Base-by-base conservation (phyloP, 352 stramenopile species). In the Phytophthora pseudosyringae region DNA sequence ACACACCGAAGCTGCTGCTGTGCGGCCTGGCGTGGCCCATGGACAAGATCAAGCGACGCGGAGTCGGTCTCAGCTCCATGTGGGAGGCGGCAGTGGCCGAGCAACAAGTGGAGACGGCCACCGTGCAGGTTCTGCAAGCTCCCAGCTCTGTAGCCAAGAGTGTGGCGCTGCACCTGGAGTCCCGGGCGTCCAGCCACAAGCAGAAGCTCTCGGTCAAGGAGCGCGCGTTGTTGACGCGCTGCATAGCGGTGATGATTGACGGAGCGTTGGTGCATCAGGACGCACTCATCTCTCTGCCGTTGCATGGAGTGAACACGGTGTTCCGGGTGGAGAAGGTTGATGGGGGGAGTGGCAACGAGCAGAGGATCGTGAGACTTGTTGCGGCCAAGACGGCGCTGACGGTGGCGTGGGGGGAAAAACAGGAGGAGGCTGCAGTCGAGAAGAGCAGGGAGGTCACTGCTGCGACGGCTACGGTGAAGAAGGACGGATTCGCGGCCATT, bases 11-110 rank as follows among this genome's bases (percentile, higher is more conserved):
- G 28, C 69, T 90, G 29, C 44, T 94, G 35, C 50, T 91, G 21
- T 89, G 82, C 38, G 83, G 84, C 8, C 29, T 92, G 47, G 83
- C 78, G 45, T 89, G 82, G 80, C 81, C 82, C 10, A 84, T 92
- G 59, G 78, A 91, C 51, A 91, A 87, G 47, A 79, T 92, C 69
- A 86, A 88, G 63, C 78, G 77, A 15, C 71, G 71, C 21, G 59
- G 76, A 38, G 76, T 92, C 9, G 86, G 82, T 44, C 59, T 94
- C 3, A 90, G 80, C 71, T 76, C 68, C 56, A 86, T 94, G 67
- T 94, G 86, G 86, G 84, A 91, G 64, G 73, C 71, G 7, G 67
- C 73, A 31, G 59, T 88, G 1, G 48, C 29, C 4, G 45, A 63
- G 25, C 44, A 71, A 58, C 25, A 61, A 16, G 54, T 67, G 18